Conservation (phyloP, 192 early-diverging fungal genomes). For the Gaertneriomyces semiglobifer region DNA sequence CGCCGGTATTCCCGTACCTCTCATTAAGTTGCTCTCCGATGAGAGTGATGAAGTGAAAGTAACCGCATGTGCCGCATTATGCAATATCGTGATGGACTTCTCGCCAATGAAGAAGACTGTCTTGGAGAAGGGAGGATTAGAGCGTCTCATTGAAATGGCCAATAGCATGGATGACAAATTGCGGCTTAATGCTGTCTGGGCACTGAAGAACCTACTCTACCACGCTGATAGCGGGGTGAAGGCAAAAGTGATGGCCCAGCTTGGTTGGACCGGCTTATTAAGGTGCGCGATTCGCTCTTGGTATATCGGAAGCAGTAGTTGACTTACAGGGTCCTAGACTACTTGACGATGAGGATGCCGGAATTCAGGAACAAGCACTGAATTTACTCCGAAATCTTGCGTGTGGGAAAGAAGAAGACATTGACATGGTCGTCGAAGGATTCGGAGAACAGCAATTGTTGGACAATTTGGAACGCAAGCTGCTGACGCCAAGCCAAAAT, state of each 20-base stretch:
- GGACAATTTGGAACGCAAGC: conserved; percentile 62
- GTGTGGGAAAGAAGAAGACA: conserved; percentile 53
- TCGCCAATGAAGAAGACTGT: conserved; percentile 73
- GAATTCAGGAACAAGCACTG: conserved; percentile 73
- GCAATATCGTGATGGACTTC: conserved; percentile 83
- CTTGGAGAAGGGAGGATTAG: conserved; percentile 69
- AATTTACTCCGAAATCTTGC: conserved; percentile 73
- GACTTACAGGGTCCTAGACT: conserved; percentile 34
- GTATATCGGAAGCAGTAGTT: neutral
- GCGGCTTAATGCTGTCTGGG: conserved; percentile 74
- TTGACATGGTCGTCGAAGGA: conserved; percentile 67
- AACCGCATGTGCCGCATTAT: conserved; percentile 71
- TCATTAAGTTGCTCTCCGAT: conserved; percentile 68
- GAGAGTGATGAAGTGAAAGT: conserved; percentile 58
- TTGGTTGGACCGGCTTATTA: conserved; percentile 60
- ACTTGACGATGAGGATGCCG: conserved; percentile 56
- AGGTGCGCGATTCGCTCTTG: conserved; percentile 18
- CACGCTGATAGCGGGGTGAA: conserved; percentile 67
- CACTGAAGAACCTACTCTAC: conserved; percentile 75
- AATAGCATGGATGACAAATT: conserved; percentile 42
- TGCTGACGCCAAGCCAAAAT: conserved; percentile 32
- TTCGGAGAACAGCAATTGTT: conserved; percentile 59
- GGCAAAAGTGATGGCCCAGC: conserved; percentile 58
- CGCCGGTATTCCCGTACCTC: conserved; percentile 63
- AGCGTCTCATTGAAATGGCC: conserved; percentile 62